These are phyloP conservation scores for Letharia columbiana DNA, from an alignment of 495 filamentous ascomycete species.

Conservation along the genomic window DNA sequence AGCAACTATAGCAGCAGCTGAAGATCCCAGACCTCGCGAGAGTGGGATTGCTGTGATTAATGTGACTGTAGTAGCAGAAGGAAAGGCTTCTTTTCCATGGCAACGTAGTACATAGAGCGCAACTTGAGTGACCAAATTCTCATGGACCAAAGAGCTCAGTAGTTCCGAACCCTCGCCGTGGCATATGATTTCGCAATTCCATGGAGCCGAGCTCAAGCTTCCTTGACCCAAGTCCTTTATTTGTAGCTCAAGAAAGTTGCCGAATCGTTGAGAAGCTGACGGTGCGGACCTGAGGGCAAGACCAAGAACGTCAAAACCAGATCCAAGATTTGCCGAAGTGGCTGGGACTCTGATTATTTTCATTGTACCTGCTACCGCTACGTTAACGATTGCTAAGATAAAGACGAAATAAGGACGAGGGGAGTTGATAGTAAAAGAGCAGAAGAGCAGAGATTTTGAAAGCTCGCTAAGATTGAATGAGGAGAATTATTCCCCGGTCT, in stretches of 20 bases:
- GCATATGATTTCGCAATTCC: conserved; percentile 86
- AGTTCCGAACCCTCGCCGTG: conserved; percentile 66
- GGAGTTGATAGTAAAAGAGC: too few relatives aligned
- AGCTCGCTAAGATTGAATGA: too few relatives aligned
- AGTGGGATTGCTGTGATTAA: conserved; percentile 27
- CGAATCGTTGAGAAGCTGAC: not conserved
- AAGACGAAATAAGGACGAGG: too few relatives aligned
- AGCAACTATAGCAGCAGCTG: conserved; percentile 88
- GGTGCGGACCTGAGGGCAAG: conserved; percentile 52
- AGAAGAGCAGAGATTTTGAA: too few relatives aligned
- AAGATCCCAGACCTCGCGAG: conserved; percentile 82
- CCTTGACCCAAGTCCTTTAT: conserved; percentile 53
- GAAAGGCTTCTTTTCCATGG: conserved; percentile 61
- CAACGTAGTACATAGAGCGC: conserved; percentile 89
- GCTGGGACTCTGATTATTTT: too few relatives aligned
- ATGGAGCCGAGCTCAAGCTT: conserved; percentile 44
- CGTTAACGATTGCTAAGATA: too few relatives aligned
- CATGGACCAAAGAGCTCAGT: conserved; percentile 67
- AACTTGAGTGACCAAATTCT: conserved; percentile 84
- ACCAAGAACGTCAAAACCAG: conserved; percentile 95
- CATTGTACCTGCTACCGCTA: too few relatives aligned
- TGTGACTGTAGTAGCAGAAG: too few relatives aligned
- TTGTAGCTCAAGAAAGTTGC: conserved; percentile 75
- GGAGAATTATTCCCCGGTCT: too few relatives aligned
- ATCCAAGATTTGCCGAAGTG: conserved; percentile 32